Evolutionary conservation across 768 basidiomycete species (phyloP).

Genomic region (Amanita thiersii): DNA sequence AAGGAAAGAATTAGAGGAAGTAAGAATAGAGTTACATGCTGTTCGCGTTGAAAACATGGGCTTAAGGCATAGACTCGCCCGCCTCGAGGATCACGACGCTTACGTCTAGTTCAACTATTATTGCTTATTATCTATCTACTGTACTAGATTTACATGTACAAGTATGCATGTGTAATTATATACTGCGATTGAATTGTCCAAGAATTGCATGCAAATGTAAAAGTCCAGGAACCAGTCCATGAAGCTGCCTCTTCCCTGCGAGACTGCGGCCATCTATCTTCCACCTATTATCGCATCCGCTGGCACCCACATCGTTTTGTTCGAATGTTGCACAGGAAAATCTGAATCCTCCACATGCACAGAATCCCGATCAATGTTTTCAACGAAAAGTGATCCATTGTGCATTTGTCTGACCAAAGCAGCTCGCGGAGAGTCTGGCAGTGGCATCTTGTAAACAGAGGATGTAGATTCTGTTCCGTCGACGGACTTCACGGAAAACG

Average conservation of each 20-base stretch:
- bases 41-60: slow-evolving; percentile 46
- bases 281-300: slow-evolving; percentile 24
- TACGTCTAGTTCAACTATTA: neutral
- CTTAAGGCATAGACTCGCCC: slow-evolving; percentile 32
- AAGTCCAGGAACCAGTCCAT: no score
- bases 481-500: slow-evolving; percentile 34
- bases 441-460: slow-evolving; percentile 14
- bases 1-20: slow-evolving; percentile 37
- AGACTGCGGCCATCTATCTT: neutral
- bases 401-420: slow-evolving; percentile 6
- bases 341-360: slow-evolving; percentile 37
- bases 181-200: no score
- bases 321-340: slow-evolving; percentile 46
- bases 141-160: no score
- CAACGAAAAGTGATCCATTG: slow-evolving; percentile 31
- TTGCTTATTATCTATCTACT: neutral
- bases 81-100: slow-evolving; percentile 2
- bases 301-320: slow-evolving; percentile 43
- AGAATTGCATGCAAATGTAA: no score
- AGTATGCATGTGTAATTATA: no score
- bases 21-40: slow-evolving; percentile 32
- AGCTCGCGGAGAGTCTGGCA: slow-evolving; percentile 17
- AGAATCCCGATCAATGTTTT: slow-evolving; percentile 36
- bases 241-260: neutral
- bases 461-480: slow-evolving; percentile 14